Base-by-base conservation (phyloP, 768 basidiomycete genomes). In the Boletus rubroflammeus region DNA sequence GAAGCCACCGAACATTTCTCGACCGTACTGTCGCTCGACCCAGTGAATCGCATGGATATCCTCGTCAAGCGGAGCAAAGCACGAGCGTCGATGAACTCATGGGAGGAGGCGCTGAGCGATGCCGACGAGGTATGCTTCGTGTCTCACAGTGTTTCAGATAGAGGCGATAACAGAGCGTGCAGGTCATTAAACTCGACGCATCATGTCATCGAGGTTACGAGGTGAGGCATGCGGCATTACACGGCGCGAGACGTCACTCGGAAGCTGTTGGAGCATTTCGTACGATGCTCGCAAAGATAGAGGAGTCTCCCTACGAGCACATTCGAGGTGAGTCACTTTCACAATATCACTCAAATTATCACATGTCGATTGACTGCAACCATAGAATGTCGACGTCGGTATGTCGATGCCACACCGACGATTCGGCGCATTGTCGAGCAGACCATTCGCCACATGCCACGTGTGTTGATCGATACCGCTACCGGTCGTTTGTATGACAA, bases 161-260 rank as follows among this genome's bases (percentile, higher is more conserved):
- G 19, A 25, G 8, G n/a, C 5, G 9, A 8, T 23, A 8, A 56
- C 21, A n/a, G 0, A n/a, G 9, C 7, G 15, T 9, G 1, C 31
- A 58, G 58, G 46, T 6, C 0, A 50, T 53, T 13, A 21, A 42
- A 3, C 29, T 56, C 9, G 48, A 53, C 1, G 36, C 54, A 32
- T 50, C 51, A 19, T 50, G 28, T 3, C 15, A 44, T 15, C n/a
- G 7, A 15, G 60, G 45, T 4, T 61, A 56, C 44, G 28, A 61
- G 31, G 23, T 7, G 21, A 47, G 19, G n/a, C 50, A 61, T 42
- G 32, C 44, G 11, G 31, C 28, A 52, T 10, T 42, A 3, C 23
- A 7, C 10, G 41, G 41, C 8, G 15, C 8, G 8, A 2, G 5
- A 15, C 41, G 41, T 25, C 15, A 25, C 5, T 4, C 8, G 2